Conservation (phyloP, 805 yeast species). For the Nakazawaea anatomiae region DNA sequence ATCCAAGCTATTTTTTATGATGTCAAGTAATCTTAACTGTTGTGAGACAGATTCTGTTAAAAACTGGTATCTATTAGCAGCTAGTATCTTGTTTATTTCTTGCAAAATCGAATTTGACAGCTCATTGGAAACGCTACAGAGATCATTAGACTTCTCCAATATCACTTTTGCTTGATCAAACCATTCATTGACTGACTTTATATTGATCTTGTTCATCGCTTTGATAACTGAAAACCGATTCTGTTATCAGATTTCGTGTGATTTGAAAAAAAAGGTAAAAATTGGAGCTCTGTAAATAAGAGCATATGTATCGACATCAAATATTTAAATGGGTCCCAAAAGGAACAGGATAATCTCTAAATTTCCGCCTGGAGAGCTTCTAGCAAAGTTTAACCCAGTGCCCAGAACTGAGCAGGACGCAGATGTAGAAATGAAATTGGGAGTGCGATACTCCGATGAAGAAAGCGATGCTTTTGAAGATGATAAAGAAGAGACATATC, state of each 20-base stretch:
- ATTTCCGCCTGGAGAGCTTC: slow-evolving; percentile 4
- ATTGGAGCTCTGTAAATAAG: neutral
- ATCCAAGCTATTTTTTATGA: slow-evolving; percentile 22
- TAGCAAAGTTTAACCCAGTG: neutral
- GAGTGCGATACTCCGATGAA: slow-evolving; percentile 6
- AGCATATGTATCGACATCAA: neutral
- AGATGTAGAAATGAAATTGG: neutral
- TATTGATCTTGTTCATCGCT: slow-evolving; percentile 2
- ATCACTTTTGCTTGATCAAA: slow-evolving; percentile 4
- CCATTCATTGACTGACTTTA: slow-evolving; percentile 1
- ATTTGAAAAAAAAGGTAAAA: neutral
- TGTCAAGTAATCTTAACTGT: slow-evolving; percentile 38
- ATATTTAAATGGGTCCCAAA: neutral
- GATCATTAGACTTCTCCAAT: slow-evolving; percentile 3
- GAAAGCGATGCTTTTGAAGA: slow-evolving; percentile 27
- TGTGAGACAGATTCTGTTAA: slow-evolving; percentile 32
- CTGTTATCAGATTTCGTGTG: too few relatives aligned
- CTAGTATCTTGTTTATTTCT: slow-evolving; percentile 1
- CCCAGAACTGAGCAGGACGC: neutral
- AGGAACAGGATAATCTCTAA: slow-evolving; percentile 1
- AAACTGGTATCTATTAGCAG: slow-evolving; percentile 3
- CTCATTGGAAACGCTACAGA: neutral
- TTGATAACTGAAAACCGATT: neutral
- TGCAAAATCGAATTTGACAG: neutral
- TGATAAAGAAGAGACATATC: slow-evolving; percentile 6